Evolutionary conservation across 805 yeast genomes (phyloP).

Genomic region (Yarrowia porcina): DNA sequence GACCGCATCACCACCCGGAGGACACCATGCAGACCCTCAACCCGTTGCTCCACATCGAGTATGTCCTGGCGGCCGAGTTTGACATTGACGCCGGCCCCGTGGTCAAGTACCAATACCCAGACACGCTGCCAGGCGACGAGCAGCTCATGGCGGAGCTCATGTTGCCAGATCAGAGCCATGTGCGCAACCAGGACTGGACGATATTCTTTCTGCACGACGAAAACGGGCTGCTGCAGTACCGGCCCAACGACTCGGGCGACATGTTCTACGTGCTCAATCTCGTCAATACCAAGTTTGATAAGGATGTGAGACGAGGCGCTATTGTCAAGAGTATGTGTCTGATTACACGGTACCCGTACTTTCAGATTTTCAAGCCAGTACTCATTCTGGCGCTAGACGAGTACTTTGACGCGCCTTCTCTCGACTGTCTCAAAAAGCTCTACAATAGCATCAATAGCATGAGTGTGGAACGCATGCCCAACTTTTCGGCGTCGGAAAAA

Average conservation of each 20-base stretch:
- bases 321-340: constrained; percentile 57
- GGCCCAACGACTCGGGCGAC: constrained; percentile 39
- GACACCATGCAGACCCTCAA: constrained; percentile 16
- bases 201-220: constrained; percentile 44
- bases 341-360: constrained; percentile 52
- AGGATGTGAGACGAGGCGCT: constrained; percentile 53
- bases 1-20: background rate
- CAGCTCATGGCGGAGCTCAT: constrained; percentile 51
- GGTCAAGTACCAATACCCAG: constrained; percentile 59
- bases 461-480: constrained; percentile 36
- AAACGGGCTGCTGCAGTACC: constrained; percentile 1
- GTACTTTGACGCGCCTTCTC: constrained; percentile 40
- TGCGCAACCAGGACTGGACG: constrained; percentile 54
- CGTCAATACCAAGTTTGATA: constrained; percentile 49
- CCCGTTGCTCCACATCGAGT: constrained; percentile 45
- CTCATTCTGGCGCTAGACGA: constrained; percentile 52
- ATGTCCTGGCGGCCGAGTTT: constrained; percentile 69
- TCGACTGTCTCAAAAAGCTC: constrained; percentile 32
- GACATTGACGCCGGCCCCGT: constrained; percentile 74
- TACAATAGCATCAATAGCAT: constrained; percentile 36
- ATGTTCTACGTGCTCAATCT: constrained; percentile 56
- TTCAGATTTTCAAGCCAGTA: constrained; percentile 58
- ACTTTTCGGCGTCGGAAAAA: constrained; percentile 33
- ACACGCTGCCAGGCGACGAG: constrained; percentile 32
- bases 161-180: constrained; percentile 60